phyloP scores from a whole-genome alignment of 2,329 filamentous ascomycete species.

The Pleomassaria siparia region DNA sequence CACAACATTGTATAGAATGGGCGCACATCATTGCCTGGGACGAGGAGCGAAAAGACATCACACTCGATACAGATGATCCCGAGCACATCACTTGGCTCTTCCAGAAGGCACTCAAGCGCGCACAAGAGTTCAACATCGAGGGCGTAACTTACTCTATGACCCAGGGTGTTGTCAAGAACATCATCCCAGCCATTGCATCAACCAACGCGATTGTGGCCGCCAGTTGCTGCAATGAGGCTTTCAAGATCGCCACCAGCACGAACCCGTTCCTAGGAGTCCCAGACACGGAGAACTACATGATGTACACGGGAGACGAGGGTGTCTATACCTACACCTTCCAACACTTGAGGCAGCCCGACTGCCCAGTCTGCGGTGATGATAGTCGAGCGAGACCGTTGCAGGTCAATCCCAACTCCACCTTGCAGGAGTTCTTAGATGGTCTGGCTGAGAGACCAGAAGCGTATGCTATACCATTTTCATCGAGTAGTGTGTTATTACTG shows the following conservation, averaged over 20 bases:
- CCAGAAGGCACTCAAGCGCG: conserved; percentile 76
- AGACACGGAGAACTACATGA: conserved; percentile 85
- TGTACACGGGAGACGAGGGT: conserved; percentile 95
- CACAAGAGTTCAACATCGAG: conserved; percentile 83
- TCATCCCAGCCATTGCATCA: conserved; percentile 96
- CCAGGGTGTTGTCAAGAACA: conserved; percentile 98
- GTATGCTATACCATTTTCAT: conserved; percentile 26
- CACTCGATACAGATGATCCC: conserved; percentile 92
- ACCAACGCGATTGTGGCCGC: conserved; percentile 97
- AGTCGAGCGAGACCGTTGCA: conserved; percentile 74
- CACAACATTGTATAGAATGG: conserved; percentile 98
- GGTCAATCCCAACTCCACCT: conserved; percentile 69
- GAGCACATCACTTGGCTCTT: conserved; percentile 98
- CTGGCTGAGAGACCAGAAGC: conserved; percentile 82
- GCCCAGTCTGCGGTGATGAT: conserved; percentile 77
- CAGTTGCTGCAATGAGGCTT: conserved; percentile 92
- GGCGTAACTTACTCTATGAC: conserved; percentile 96
- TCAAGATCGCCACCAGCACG: conserved; percentile 85
- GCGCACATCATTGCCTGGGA: conserved; percentile 98
- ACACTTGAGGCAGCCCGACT: conserved; percentile 91
- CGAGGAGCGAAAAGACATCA: conserved; percentile 66
- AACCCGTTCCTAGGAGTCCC: conserved; percentile 78
- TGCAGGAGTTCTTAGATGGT: conserved; percentile 83
- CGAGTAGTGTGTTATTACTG: conserved; percentile 8
- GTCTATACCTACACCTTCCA: conserved; percentile 98